Percentiles rank a stretch among this genome's conserved stretches.
These are phyloP conservation scores for Ascochyta fabae DNA, from an alignment of 2,329 filamentous ascomycete species.

Conservation along the genomic window DNA sequence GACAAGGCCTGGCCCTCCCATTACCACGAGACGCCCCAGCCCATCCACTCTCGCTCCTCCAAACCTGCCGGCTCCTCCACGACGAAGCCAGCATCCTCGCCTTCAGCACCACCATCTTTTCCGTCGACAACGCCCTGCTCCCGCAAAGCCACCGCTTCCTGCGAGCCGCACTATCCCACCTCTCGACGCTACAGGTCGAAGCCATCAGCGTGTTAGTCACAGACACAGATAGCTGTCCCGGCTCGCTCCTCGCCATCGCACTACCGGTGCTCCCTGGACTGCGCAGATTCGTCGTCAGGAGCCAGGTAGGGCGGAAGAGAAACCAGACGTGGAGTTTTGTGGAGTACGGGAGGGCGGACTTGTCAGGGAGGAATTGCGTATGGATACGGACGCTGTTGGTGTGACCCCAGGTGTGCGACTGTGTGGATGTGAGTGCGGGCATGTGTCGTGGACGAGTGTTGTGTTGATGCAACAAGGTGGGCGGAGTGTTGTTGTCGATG, in stretches of 20 bases:
- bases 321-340: background rate
- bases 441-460: background rate
- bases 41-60: conserved; percentile 15
- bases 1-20: too few species aligned
- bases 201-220: conserved; percentile 7
- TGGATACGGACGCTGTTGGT: background rate
- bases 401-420: background rate
- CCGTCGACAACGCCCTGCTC: background rate
- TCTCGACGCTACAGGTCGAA: background rate
- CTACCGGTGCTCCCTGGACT: conserved; percentile 12
- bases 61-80: conserved; percentile 12
- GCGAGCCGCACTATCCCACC: background rate
- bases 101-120: conserved; percentile 13
- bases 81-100: conserved; percentile 15
- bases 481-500: background rate
- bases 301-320: too few species aligned
- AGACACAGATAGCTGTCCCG: background rate
- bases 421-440: background rate
- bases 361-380: background rate
- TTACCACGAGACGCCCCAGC: background rate
- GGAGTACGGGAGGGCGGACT: background rate
- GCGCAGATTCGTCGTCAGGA: background rate
- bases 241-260: conserved; percentile 4
- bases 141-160: background rate
- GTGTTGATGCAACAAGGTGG: conserved; percentile 6